Conservation (phyloP, 768 basidiomycete species). For the Boletus rubropictus region DNA sequence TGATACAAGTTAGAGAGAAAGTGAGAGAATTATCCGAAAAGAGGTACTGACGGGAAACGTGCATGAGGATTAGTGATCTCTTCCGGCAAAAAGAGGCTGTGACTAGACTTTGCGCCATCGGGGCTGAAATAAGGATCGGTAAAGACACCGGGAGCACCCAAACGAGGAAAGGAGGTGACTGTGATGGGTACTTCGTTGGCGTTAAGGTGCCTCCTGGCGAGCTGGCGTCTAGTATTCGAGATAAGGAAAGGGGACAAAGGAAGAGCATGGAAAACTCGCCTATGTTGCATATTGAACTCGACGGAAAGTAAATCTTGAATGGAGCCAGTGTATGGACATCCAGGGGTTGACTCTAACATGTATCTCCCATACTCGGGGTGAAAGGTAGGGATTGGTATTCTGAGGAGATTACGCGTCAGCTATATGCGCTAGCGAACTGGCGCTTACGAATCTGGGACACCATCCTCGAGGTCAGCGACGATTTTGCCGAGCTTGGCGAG, state of each 20-base stretch:
- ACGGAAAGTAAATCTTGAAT: conserved; percentile 84
- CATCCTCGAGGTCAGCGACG: conserved; percentile 56
- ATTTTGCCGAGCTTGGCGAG: conserved; percentile 69
- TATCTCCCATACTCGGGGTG: conserved; percentile 98
- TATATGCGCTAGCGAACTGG: neutral
- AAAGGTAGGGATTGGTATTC: conserved; percentile 77
- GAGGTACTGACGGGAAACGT: conserved; percentile 83
- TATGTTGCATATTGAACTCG: conserved; percentile 91
- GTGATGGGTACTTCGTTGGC: conserved; percentile 87
- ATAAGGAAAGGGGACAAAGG: conserved; percentile 5
- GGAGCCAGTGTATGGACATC: conserved; percentile 87
- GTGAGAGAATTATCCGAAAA: conserved; percentile 6
- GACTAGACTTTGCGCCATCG: conserved; percentile 72
- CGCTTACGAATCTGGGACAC: conserved; percentile 50
- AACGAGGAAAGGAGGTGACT: conserved; percentile 89
- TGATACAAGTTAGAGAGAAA: conserved; percentile 13
- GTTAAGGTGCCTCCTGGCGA: conserved; percentile 79
- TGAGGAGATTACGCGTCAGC: conserved; percentile 24
- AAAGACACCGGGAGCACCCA: conserved; percentile 85
- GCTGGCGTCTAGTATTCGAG: conserved; percentile 53
- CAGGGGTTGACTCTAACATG: conserved; percentile 98
- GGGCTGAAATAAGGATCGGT: conserved; percentile 87
- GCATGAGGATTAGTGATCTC: conserved; percentile 96
- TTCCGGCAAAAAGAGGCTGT: conserved; percentile 91
- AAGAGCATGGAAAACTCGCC: conserved; percentile 39